These are phyloP conservation scores for Handroanthus guayacan DNA, from an alignment of 257 asterid species.

Conservation along the genomic window DNA sequence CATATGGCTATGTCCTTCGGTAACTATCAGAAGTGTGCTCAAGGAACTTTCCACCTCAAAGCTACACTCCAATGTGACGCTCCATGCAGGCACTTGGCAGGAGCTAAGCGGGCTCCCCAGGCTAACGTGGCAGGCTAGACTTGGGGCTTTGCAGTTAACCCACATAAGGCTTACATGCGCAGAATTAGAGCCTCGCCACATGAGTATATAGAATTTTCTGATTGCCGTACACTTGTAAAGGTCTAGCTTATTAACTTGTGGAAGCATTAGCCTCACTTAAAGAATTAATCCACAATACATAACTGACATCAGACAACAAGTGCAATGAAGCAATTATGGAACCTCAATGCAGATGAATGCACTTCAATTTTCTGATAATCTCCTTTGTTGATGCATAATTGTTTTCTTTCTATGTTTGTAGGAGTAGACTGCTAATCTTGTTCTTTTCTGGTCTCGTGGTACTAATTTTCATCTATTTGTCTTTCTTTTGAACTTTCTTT, in stretches of 20 bases:
- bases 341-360: slow-evolving; percentile 11
- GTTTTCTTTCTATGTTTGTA: slow-evolving; percentile 13
- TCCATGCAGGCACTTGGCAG: too few relatives aligned
- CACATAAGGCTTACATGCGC: background rate
- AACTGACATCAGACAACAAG: background rate
- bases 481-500: slow-evolving; percentile 34
- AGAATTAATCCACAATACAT: slow-evolving; percentile 2
- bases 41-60: too few relatives aligned
- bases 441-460: background rate
- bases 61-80: too few relatives aligned
- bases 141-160: too few relatives aligned
- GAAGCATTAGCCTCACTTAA: slow-evolving; percentile 5
- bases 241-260: background rate
- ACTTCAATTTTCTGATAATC: background rate
- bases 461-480: slow-evolving; percentile 16
- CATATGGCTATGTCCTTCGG: background rate
- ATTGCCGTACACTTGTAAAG: background rate
- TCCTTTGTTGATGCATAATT: background rate
- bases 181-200: slow-evolving; percentile 16
- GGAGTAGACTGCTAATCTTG: slow-evolving; percentile 4
- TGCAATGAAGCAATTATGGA: slow-evolving; percentile 13
- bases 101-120: too few relatives aligned
- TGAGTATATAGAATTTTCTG: slow-evolving; percentile 3
- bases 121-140: too few relatives aligned
- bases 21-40: background rate